These are phyloP conservation scores for Alternaria brassicicola DNA, from an alignment of 2,329 filamentous ascomycete genomes.

Conservation along the genomic window DNA sequence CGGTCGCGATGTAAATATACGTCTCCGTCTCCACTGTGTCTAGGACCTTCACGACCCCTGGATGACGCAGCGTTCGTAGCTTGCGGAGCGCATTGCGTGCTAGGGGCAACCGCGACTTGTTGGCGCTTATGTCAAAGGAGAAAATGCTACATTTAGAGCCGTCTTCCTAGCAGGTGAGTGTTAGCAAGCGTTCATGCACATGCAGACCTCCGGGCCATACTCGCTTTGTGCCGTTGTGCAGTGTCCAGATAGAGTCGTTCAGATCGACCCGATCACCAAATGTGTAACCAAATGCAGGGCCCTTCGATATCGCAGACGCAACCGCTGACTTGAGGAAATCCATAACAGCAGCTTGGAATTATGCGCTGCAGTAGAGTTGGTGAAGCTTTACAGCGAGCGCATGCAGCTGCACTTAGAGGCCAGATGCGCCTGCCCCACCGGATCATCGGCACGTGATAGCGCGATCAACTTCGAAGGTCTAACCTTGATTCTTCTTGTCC, in stretches of 20 bases:
- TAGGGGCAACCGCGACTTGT: slow-evolving; percentile 80
- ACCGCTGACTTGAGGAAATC: slow-evolving; percentile 98
- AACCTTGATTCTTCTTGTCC: neutral
- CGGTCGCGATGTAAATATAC: slow-evolving; percentile 95
- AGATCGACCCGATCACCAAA: slow-evolving; percentile 93
- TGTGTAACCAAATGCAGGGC: slow-evolving; percentile 87
- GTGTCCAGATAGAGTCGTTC: slow-evolving; percentile 93
- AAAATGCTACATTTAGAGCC: slow-evolving; percentile 95
- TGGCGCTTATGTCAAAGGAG: slow-evolving; percentile 85
- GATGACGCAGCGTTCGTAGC: slow-evolving; percentile 88
- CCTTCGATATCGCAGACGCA: slow-evolving; percentile 94
- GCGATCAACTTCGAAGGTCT: neutral
- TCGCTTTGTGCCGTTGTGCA: slow-evolving; percentile 91
- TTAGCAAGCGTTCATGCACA: slow-evolving; percentile 26
- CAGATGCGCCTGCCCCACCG: slow-evolving; percentile 14
- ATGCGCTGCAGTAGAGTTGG: neutral
- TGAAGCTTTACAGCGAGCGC: neutral
- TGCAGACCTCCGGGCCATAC: slow-evolving; percentile 57
- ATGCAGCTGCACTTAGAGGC: slow-evolving; percentile 7
- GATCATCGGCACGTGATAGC: slow-evolving; percentile 5
- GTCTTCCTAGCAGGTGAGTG: slow-evolving; percentile 71
- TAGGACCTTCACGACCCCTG: slow-evolving; percentile 90
- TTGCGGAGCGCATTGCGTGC: slow-evolving; percentile 95
- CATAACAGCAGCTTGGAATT: slow-evolving; percentile 61
- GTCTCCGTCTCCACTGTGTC: slow-evolving; percentile 97